Evolutionary conservation across 1,284 basidiomycete species (phyloP).

Genomic region (Puccinia hordei): DNA sequence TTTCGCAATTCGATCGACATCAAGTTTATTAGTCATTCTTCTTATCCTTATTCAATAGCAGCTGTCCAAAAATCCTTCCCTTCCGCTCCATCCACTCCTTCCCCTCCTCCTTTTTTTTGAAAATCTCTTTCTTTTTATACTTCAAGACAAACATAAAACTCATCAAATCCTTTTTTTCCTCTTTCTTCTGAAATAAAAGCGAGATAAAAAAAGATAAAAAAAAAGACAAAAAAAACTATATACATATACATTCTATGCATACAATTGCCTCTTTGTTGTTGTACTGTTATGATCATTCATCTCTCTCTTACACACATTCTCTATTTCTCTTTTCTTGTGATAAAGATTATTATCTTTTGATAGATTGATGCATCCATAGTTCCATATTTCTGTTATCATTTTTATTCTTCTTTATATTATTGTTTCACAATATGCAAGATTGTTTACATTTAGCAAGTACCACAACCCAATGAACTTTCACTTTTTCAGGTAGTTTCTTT

Average conservation of each 20-base stretch:
- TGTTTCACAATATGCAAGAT: not conserved
- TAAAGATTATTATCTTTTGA: not conserved
- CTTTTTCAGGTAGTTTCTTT: not conserved
- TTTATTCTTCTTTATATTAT: conserved; percentile 3
- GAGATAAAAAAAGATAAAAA: not conserved
- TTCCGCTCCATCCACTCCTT: not conserved
- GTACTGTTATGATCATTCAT: not conserved
- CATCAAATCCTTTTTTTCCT: too few species aligned
- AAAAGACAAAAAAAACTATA: not conserved
- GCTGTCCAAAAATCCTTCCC: too few species aligned
- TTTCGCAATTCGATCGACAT: not conserved
- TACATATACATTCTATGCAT: not conserved
- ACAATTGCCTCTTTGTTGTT: not conserved
- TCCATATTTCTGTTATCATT: not conserved
- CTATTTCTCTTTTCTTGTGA: not conserved
- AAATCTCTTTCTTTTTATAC: too few species aligned
- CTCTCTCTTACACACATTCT: not conserved
- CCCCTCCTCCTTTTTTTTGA: conserved; percentile 5
- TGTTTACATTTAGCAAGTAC: too few species aligned
- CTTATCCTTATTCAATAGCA: not conserved
- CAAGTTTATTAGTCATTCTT: too few species aligned
- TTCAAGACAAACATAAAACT: too few species aligned
- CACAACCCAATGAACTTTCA: too few species aligned
- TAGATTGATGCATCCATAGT: not conserved
- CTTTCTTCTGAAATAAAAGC: not conserved